Evolutionary conservation across 345 rosid species (phyloP), one percentile per base, ranked within the genome.

Genomic region (Salix brachista): DNA sequence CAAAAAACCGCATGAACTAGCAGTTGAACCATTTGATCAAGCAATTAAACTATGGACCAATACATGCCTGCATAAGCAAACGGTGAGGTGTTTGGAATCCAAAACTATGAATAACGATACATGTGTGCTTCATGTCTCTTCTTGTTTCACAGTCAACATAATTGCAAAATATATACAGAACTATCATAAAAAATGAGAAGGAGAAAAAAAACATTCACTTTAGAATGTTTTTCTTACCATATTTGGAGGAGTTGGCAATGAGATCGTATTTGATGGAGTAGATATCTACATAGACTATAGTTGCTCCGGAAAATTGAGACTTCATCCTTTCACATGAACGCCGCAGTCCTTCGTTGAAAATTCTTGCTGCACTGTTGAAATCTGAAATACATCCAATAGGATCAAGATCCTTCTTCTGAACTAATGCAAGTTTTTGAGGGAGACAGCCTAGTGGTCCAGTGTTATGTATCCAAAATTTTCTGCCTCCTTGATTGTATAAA

Each of bases 391-490:
- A 94, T 70, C 97, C 98, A 7, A 77, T 13, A 39, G 64, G 42
- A 83, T 89, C 98, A 3, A 87, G 67, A 39, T 65, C 90, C 82
- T 81, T 74, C 42, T 81, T 86, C 67, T 79, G 71, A 72, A 81
- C 88, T 68, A 83, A 66, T 23, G 92, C 77, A 73, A 94, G 98
- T 71, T 89, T 89, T 65, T 94, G 97, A 73, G 98, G 98, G 6
- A 94, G 86, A 81, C 98, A 94, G 54, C 97, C 98, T 70, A 94
- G 69, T 5, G 97, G 98, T n/a, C 97, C 96, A 0, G 96, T 94
- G 75, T 94, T 92, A 79, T 94, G 96, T 60, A 94, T 83, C 98
- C 97, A 94, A 74, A 94, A 92, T 81, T 89, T 91, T 80, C 96
- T 84, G 18, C 91, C 94, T 62, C 97, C 97, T 76, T 88, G 83